A percentile compares a stretch with the other conserved stretches of the same genome.
phyloP scores from a whole-genome alignment of 208 protist genomes.

The Trypanosoma lewisi region DNA sequence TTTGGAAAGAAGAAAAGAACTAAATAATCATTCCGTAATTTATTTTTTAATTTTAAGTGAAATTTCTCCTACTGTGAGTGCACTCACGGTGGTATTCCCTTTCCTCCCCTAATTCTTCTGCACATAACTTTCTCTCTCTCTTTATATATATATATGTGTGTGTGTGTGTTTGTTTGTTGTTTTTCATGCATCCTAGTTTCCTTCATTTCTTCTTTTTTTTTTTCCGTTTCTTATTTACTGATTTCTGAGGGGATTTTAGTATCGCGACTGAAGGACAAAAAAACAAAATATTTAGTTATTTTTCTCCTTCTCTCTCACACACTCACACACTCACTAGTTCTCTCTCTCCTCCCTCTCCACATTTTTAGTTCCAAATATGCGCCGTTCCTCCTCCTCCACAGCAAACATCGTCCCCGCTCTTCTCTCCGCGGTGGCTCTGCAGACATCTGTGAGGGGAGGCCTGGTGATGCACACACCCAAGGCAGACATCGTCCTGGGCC shows the following conservation, averaged over 20 bases:
- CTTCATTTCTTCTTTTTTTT: background rate
- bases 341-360: too few relatives aligned
- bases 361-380: too few relatives aligned
- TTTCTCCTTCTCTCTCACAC: too few relatives aligned
- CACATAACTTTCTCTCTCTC: background rate
- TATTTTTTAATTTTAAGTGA: conserved; percentile 2
- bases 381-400: conserved; percentile 17
- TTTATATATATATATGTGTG: background rate
- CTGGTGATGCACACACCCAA: conserved; percentile 81
- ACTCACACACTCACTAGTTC: too few relatives aligned
- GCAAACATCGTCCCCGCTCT: conserved; percentile 8
- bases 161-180: background rate
- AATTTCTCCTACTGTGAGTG: background rate
- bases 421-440: conserved; percentile 12
- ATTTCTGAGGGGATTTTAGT: background rate
- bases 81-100: too few relatives aligned
- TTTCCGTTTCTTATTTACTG: background rate
- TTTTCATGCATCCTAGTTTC: background rate
- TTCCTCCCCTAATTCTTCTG: too few relatives aligned
- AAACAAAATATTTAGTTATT: too few relatives aligned
- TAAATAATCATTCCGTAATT: background rate
- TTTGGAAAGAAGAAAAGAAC: background rate
- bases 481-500: conserved; percentile 66
- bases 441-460: conserved; percentile 29
- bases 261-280: background rate